Conservation (phyloP, 225 moss, liverwort and hornwort species). For the Bryum argenteum region DNA sequence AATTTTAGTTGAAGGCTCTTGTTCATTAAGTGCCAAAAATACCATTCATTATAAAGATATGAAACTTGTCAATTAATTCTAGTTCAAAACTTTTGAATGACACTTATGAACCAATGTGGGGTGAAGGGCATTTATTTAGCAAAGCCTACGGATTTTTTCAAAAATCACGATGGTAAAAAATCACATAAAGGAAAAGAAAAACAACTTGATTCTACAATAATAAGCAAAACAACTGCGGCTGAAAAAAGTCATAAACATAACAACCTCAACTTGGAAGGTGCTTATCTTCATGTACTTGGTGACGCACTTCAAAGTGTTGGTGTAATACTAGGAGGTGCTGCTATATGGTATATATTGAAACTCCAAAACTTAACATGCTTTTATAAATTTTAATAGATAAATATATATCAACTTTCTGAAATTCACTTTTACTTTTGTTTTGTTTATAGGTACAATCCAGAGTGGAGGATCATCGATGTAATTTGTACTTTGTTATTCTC, state of each 20-base stretch:
- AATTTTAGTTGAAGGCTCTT: no score
- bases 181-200: constrained; percentile 11
- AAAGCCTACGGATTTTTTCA: background rate
- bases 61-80: no score
- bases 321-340: constrained; percentile 73
- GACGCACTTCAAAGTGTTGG: constrained; percentile 81
- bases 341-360: constrained; percentile 57
- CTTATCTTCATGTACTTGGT: constrained; percentile 82
- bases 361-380: no score
- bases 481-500: constrained; percentile 84
- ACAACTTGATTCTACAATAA: background rate
- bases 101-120: constrained; percentile 28
- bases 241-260: background rate
- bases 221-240: background rate
- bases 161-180: background rate
- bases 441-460: constrained; percentile 49
- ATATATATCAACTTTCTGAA: no score
- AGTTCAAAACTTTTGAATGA: background rate
- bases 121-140: constrained; percentile 44
- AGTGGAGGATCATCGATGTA: constrained; percentile 75
- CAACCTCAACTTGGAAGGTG: constrained; percentile 73
- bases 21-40: no score
- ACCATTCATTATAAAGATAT: no score
- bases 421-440: background rate
- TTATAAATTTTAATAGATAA: no score